Conservation (phyloP, 805 yeast species). For the Starmerella gropengiesseri region DNA sequence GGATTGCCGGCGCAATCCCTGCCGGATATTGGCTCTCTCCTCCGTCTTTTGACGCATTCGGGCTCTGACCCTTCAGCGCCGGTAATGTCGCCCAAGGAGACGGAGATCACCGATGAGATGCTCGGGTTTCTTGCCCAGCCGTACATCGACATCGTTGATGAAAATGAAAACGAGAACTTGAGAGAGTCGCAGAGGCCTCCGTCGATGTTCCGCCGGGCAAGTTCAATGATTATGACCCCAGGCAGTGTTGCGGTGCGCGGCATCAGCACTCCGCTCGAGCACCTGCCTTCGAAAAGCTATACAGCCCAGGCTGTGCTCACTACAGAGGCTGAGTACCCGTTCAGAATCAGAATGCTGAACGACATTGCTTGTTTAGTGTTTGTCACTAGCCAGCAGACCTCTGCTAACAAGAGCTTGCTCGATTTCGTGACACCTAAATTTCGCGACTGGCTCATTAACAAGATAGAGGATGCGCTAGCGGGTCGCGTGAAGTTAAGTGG, state of each 20-base stretch:
- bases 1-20: neutral
- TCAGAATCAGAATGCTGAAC: slow-evolving; percentile 73
- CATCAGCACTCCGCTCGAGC: slow-evolving; percentile 43
- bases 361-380: slow-evolving; percentile 81
- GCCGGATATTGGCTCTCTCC: neutral
- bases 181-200: slow-evolving; percentile 8
- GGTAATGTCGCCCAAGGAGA: neutral
- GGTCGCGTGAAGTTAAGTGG: slow-evolving; percentile 10
- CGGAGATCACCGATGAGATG: slow-evolving; percentile 9
- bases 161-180: neutral
- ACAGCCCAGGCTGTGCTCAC: slow-evolving; percentile 74
- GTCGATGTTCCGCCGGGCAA: slow-evolving; percentile 13
- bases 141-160: slow-evolving; percentile 1
- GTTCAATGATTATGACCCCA: slow-evolving; percentile 14
- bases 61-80: neutral
- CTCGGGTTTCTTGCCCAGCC: slow-evolving; percentile 9
- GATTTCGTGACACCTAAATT: slow-evolving; percentile 40
- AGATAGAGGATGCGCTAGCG: neutral
- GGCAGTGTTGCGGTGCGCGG: slow-evolving; percentile 5
- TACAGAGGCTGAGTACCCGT: slow-evolving; percentile 61
- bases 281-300: slow-evolving; percentile 48
- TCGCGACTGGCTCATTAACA: slow-evolving; percentile 7
- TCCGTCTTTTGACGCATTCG: neutral
- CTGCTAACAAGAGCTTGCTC: slow-evolving; percentile 53
- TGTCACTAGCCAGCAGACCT: slow-evolving; percentile 59